Percentiles rank a stretch among this genome's conserved stretches.
These are phyloP conservation scores for Endoconidiophora laricicola DNA, from an alignment of 2,329 filamentous ascomycete genomes.

Conservation along the genomic window DNA sequence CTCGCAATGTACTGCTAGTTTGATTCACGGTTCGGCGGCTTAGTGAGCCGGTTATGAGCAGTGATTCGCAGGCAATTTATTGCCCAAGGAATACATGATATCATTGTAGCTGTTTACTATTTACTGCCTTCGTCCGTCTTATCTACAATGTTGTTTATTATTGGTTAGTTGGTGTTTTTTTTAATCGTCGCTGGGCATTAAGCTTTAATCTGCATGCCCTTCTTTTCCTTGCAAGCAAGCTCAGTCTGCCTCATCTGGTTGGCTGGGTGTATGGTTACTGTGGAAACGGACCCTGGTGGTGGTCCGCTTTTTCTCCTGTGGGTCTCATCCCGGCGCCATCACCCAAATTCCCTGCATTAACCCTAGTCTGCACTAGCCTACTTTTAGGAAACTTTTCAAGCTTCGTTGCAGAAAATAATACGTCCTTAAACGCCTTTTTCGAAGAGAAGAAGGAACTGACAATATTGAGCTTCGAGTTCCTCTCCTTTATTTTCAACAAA, in stretches of 20 bases:
- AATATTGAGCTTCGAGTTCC: not conserved
- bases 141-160: too few species aligned
- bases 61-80: too few species aligned
- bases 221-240: not conserved
- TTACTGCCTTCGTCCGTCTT: too few species aligned
- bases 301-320: constrained; percentile 2
- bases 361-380: not conserved
- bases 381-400: not conserved
- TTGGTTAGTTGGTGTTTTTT: too few species aligned
- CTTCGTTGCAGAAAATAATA: constrained; percentile 6
- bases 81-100: too few species aligned
- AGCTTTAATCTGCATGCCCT: not conserved
- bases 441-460: too few species aligned
- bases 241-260: not conserved
- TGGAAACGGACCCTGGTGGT: constrained; percentile 12
- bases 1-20: too few species aligned
- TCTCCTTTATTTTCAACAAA: constrained; percentile 4
- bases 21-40: too few species aligned
- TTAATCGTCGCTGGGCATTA: not conserved
- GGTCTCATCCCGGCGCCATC: constrained; percentile 9
- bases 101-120: too few species aligned
- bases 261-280: constrained; percentile 13
- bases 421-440: not conserved
- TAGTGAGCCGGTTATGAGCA: too few species aligned
- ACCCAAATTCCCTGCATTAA: not conserved